These are phyloP conservation scores for Corylus heterophylla DNA, from an alignment of 306 rosid species.

Conservation along the genomic window DNA sequence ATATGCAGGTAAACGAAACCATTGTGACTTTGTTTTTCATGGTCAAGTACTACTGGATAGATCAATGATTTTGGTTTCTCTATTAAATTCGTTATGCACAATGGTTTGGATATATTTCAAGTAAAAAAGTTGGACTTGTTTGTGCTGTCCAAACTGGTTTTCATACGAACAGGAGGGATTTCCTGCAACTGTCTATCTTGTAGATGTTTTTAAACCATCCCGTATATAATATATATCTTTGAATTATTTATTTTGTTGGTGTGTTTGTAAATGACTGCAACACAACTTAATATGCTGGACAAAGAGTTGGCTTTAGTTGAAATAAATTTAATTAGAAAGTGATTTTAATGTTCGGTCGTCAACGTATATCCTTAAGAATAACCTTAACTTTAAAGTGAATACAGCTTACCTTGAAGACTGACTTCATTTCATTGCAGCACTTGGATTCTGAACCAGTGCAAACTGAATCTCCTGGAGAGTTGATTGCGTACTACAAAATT, in stretches of 20 bases:
- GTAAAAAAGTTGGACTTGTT: neutral
- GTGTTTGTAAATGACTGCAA: neutral
- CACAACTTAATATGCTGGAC: neutral
- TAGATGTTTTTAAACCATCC: neutral
- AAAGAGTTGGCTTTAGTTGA: neutral
- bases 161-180: neutral
- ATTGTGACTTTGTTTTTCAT: neutral
- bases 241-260: neutral
- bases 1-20: constrained; percentile 69
- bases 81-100: neutral
- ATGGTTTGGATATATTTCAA: neutral
- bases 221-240: neutral
- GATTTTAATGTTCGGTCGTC: neutral
- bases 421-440: constrained; percentile 67
- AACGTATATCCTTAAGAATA: neutral
- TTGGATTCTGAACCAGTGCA: constrained; percentile 68
- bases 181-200: neutral
- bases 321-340: neutral
- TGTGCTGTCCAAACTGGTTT: neutral
- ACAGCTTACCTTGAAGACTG: constrained; percentile 17
- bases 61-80: neutral
- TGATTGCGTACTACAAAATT: constrained; percentile 94
- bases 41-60: neutral
- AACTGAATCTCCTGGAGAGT: constrained; percentile 84
- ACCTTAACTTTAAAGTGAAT: neutral